Base-by-base conservation (phyloP, 2,329 filamentous ascomycete species). In the Orbilia blumenaviensis region DNA sequence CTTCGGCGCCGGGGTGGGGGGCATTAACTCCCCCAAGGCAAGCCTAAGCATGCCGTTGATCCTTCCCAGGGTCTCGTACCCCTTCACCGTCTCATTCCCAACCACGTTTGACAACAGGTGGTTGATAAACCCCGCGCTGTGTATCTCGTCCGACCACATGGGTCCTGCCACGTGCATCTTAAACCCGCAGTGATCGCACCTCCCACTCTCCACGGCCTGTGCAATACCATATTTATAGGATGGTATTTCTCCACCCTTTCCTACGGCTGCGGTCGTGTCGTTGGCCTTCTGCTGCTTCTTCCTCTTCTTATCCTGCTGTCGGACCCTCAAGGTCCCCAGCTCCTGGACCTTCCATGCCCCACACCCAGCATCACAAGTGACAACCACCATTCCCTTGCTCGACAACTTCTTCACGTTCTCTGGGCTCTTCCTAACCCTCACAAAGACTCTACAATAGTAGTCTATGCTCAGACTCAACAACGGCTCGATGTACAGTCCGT, bases 381-480 rank as follows among this genome's bases (percentile, higher is more conserved):
- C 97, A 0, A 96, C 89, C 6, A 96, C 78, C 94, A 99, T 97
- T 0, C 92, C 95, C 83, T 94, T 97, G 36, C 92, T 91, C 1
- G 93, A 92, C 18, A 93, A 86, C 78, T 96, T 94, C 82, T 98
- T 99, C 81, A 97, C 94, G 66, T 93, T 90, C 2, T 90, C 90
- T 0, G 93, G 92, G 2, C 92, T 93, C 79, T 89, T 92, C 75
- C 88, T 87, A 36, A 99, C 87, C 18, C 91, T 89, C 50, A 99
- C 90, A 81, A 98, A 99, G 1, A 97, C 87, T 50, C 96, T 89
- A 18, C 91, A 89, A 82, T 99, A 99, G 82, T 96, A 99, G 83
- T 99, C 95, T 77, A 98, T 97, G 1, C 93, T 97, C 0, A 99
- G 87, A 4, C 93, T 97, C 9, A 99, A 87, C 2, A 97, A 87